These are phyloP conservation scores for Tetragonia tetragonoides DNA, from an alignment of 148 eudicot species.

Conservation along the genomic window DNA sequence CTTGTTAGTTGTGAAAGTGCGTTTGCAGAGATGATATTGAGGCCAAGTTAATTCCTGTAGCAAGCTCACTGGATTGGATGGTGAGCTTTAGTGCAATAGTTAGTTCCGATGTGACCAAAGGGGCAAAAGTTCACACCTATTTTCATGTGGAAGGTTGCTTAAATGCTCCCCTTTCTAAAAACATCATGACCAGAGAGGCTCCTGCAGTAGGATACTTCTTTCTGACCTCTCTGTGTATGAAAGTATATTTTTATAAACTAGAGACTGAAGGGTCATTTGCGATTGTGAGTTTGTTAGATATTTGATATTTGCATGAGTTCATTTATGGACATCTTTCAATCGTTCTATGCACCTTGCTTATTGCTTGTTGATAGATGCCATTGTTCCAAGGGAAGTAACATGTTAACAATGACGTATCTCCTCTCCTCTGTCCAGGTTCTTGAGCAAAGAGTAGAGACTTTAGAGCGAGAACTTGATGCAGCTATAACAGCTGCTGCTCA, in stretches of 20 bases:
- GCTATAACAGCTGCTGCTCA: conserved; percentile 93
- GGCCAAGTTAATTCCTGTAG: neutral
- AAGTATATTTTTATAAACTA: too few relatives aligned
- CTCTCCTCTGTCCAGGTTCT: conserved; percentile 48
- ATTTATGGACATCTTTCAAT: neutral
- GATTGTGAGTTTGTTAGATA: neutral
- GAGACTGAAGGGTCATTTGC: neutral
- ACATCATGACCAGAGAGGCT: too few relatives aligned
- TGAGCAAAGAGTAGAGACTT: conserved; percentile 87
- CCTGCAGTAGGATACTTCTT: too few relatives aligned
- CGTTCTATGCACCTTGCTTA: neutral
- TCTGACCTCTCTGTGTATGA: too few relatives aligned
- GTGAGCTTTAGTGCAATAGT: too few relatives aligned
- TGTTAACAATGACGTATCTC: neutral
- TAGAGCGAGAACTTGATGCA: conserved; percentile 89
- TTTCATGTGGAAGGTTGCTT: too few relatives aligned
- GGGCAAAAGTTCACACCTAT: too few relatives aligned
- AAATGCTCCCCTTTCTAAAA: too few relatives aligned
- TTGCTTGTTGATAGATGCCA: neutral
- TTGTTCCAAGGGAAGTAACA: neutral
- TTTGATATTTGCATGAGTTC: neutral
- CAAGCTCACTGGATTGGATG: too few relatives aligned
- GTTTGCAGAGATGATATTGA: too few relatives aligned
- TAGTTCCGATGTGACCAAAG: too few relatives aligned
- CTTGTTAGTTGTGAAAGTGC: too few relatives aligned